Percentiles rank a stretch among this genome's conserved stretches.
phyloP scores from a whole-genome alignment of 805 yeast species.

The Candida piceae region DNA sequence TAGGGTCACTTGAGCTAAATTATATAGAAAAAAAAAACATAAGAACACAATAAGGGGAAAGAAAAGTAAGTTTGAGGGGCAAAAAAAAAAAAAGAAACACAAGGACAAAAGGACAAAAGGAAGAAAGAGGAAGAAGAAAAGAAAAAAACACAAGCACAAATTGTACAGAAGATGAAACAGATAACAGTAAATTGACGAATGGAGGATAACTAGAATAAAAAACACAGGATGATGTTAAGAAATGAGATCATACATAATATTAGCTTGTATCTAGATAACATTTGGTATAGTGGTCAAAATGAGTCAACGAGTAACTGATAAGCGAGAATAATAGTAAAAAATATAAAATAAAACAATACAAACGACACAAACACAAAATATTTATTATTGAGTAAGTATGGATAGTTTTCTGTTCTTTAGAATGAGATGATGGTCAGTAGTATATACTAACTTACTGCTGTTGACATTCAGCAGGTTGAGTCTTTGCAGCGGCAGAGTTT shows the following conservation, averaged over 20 bases:
- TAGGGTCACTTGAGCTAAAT: not conserved
- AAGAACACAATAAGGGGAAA: not conserved
- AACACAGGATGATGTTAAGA: not conserved
- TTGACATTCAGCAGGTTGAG: slow-evolving; percentile 73
- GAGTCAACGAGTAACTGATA: too few species aligned
- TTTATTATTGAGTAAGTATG: too few species aligned
- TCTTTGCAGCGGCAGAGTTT: slow-evolving; percentile 35
- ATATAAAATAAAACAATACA: too few species aligned
- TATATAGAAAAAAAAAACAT: not conserved
- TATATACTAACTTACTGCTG: slow-evolving; percentile 42
- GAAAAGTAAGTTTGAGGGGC: not conserved
- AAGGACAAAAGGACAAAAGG: not conserved
- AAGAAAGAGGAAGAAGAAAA: not conserved
- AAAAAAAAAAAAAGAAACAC: too few species aligned
- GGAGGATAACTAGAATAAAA: not conserved
- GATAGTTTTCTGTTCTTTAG: too few species aligned
- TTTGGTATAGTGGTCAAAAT: too few species aligned
- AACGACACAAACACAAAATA: too few species aligned
- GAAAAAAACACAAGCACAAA: not conserved
- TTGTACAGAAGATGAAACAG: not conserved
- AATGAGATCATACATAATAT: too few species aligned
- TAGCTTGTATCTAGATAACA: too few species aligned
- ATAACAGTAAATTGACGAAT: too few species aligned
- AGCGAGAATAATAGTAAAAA: too few species aligned
- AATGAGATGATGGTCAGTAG: not conserved